Evolutionary conservation across 108 stramenopile genomes (phyloP).

Genomic region (Fistulifera solaris): DNA sequence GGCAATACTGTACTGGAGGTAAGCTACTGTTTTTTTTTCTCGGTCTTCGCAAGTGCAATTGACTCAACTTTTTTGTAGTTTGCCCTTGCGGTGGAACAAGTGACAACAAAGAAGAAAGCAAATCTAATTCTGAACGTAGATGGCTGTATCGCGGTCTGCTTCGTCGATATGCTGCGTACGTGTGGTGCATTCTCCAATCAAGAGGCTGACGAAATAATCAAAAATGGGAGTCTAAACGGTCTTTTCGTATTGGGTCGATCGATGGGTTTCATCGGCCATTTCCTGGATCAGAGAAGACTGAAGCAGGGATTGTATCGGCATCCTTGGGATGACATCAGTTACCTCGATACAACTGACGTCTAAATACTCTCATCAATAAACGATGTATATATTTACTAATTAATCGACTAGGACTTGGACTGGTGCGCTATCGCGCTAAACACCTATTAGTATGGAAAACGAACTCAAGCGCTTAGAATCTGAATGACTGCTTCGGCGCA

Average conservation of each 20-base stretch:
- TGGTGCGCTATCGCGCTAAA: no score
- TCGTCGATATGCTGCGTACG: constrained; percentile 84
- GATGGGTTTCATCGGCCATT: constrained; percentile 88
- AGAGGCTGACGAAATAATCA: constrained; percentile 78
- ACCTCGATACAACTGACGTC: constrained; percentile 20
- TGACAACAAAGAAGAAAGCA: constrained; percentile 84
- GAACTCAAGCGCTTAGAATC: constrained; percentile 6
- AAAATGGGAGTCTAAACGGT: constrained; percentile 87
- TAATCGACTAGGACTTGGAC: no score
- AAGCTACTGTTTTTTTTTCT: no score
- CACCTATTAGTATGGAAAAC: no score
- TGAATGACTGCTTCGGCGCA: constrained; percentile 45
- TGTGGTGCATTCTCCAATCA: constrained; percentile 83
- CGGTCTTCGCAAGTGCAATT: no score
- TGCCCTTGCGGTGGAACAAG: constrained; percentile 81
- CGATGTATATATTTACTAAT: no score
- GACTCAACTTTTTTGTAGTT: constrained; percentile 36
- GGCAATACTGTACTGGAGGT: constrained; percentile 42
- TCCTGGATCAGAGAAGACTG: constrained; percentile 85
- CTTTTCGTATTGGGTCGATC: constrained; percentile 81
- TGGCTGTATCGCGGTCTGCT: constrained; percentile 88
- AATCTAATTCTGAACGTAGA: constrained; percentile 91
- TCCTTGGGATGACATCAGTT: constrained; percentile 87
- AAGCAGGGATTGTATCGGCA: constrained; percentile 90
- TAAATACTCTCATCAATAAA: no score